These are phyloP conservation scores for Sugiyamaella japonica DNA, from an alignment of 1,139 yeast genomes.

Conservation along the genomic window DNA sequence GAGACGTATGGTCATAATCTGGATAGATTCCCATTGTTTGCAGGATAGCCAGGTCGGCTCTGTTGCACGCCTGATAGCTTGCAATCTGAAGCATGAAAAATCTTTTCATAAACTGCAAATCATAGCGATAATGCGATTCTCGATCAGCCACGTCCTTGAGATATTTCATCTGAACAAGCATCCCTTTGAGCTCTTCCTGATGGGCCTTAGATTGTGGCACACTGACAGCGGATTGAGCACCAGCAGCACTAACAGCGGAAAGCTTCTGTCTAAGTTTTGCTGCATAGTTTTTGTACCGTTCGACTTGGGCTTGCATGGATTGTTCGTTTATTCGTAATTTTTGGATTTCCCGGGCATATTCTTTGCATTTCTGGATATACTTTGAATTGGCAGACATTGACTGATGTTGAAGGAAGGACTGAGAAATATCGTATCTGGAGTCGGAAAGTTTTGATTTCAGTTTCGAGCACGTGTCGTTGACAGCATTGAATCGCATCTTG, in stretches of 20 bases:
- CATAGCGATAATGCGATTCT: constrained; percentile 44
- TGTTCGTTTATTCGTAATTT: constrained; percentile 5
- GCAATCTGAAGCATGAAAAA: constrained; percentile 51
- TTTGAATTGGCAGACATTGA: neutral
- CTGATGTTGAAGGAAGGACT: constrained; percentile 1
- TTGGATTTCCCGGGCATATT: constrained; percentile 7
- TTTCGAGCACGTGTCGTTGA: constrained; percentile 16
- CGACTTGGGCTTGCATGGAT: constrained; percentile 4
- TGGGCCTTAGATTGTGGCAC: neutral
- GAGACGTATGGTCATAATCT: constrained; percentile 39
- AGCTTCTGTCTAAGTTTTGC: constrained; percentile 29
- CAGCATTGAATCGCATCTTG: constrained; percentile 21
- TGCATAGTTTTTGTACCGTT: constrained; percentile 15
- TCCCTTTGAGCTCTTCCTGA: constrained; percentile 22
- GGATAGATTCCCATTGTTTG: constrained; percentile 55
- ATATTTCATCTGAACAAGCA: constrained; percentile 29
- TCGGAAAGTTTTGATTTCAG: constrained; percentile 11
- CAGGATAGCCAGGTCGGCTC: constrained; percentile 48
- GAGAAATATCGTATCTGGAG: constrained; percentile 2
- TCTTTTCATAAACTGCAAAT: constrained; percentile 53
- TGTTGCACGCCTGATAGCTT: constrained; percentile 46
- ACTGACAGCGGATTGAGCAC: constrained; percentile 16
- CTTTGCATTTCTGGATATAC: constrained; percentile 13
- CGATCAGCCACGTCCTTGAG: constrained; percentile 32
- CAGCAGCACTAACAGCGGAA: neutral